Evolutionary conservation across 371 early-diverging fungal species (phyloP), one percentile per base, ranked within the genome.

Genomic region (Mortierella sp.): DNA sequence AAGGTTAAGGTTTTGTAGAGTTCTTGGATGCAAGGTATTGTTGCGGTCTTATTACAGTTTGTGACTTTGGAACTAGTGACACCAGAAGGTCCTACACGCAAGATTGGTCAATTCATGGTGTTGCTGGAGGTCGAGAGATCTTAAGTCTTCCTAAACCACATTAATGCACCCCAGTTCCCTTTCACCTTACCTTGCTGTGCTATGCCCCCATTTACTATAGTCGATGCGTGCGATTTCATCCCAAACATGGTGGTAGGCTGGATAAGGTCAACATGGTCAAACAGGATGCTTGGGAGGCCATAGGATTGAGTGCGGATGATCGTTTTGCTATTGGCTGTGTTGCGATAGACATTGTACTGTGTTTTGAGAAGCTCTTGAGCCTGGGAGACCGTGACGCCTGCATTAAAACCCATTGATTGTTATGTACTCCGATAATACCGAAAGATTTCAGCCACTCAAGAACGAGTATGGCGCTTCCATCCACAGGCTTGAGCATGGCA

Each of bases 371-470:
- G 58, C 3, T 3, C 40, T 18, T 64, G 20, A 0, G 61, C 58
- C 12, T 49, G 45, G 8, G 60, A 22, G 5, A 71, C 72, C 1
- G 57, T 58, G 14, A 71, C 47, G 0, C 51, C 49, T 11, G 52
- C 40, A n/a, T n/a, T 24, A 9, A 64, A 16, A 71, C n/a, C 60
- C 60, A 71, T 51, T 51, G 49, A 22, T 59, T 11, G 37, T 58
- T 49, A 22, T 64, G 61, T 1, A 39, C 24, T 3, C 16, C 65
- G 0, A 14, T 5, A n/a, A 64, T 51, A 11, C 61, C 65, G 32
- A 59, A 37, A 3, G 60, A 35, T 18, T 64, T 35, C n/a, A 71
- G 72, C 65, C 72, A 71, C 0, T 32, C 52, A 22, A 59, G 65
- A 22, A 51, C 65, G 8, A 65, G 64, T 5, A 10, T 20, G 18